Evolutionary conservation across 2,329 filamentous ascomycete species (phyloP).

Genomic region (Alternaria sp.): DNA sequence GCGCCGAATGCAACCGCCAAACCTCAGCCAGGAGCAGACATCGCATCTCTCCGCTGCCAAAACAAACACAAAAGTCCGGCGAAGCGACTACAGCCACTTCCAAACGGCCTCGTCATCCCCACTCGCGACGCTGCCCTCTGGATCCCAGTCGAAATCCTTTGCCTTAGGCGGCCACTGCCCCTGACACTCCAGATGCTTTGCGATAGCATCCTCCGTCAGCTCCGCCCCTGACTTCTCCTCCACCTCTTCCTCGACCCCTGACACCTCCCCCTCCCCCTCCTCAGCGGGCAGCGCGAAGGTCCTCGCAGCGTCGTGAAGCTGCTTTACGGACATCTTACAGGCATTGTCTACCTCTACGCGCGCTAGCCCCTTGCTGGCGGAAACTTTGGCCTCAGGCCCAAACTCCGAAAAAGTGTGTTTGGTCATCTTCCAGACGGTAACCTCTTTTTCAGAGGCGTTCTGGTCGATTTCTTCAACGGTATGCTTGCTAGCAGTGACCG

Average conservation of each 20-base stretch:
- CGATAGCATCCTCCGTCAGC: conserved; percentile 14
- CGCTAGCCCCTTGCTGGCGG: conserved; percentile 8
- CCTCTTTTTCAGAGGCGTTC: background rate
- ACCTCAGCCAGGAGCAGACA: background rate
- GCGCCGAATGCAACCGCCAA: background rate
- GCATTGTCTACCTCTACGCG: background rate
- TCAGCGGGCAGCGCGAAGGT: background rate
- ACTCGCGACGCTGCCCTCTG: conserved; percentile 1
- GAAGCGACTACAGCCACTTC: conserved; percentile 2
- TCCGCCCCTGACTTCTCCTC: background rate
- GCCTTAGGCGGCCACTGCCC: background rate
- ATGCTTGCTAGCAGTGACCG: conserved; percentile 5
- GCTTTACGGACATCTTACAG: background rate
- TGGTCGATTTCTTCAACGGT: background rate
- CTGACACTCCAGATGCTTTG: conserved; percentile 1
- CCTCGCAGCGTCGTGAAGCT: background rate
- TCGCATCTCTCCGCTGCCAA: background rate
- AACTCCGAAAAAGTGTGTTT: conserved; percentile 1
- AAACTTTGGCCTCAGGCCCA: conserved; percentile 4
- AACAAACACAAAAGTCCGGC: background rate
- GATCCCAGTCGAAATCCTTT: background rate
- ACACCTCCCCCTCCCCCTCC: background rate
- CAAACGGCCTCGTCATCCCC: background rate
- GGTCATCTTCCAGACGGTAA: conserved; percentile 3
- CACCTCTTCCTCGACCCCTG: background rate